Evolutionary conservation across 257 asterid genomes (phyloP).

Genomic region (Gentiana straminea): DNA sequence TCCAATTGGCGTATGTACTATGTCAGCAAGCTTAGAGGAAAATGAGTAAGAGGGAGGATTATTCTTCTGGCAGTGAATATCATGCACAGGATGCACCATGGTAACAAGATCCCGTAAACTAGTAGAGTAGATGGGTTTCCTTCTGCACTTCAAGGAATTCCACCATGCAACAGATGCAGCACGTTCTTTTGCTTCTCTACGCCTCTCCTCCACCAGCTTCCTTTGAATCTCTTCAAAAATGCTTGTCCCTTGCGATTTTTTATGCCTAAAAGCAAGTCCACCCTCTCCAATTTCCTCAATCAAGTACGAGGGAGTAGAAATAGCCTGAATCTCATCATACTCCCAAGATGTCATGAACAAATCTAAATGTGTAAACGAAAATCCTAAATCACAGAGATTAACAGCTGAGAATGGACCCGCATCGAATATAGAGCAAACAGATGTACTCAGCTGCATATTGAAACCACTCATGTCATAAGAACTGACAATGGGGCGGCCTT

Average conservation of each 20-base stretch:
- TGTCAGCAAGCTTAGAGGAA: slow-evolving; percentile 71
- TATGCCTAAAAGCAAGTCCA: slow-evolving; percentile 24
- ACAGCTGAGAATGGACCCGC: slow-evolving; percentile 50
- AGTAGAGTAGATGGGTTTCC: slow-evolving; percentile 69
- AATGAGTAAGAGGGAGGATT: slow-evolving; percentile 43
- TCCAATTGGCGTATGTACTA: slow-evolving; percentile 76
- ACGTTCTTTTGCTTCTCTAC: slow-evolving; percentile 68
- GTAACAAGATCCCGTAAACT: slow-evolving; percentile 65
- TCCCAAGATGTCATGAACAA: slow-evolving; percentile 91
- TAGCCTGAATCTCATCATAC: slow-evolving; percentile 64
- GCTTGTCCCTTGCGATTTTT: slow-evolving; percentile 36
- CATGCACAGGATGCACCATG: slow-evolving; percentile 52
- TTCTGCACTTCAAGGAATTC: slow-evolving; percentile 87
- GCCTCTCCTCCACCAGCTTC: slow-evolving; percentile 52
- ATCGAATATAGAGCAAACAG: slow-evolving; percentile 60
- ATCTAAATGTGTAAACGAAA: slow-evolving; percentile 77
- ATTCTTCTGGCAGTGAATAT: slow-evolving; percentile 38
- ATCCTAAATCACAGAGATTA: slow-evolving; percentile 68
- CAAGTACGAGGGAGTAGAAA: slow-evolving; percentile 69
- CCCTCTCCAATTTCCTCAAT: slow-evolving; percentile 49
- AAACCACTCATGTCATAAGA: slow-evolving; percentile 87
- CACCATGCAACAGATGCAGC: slow-evolving; percentile 84
- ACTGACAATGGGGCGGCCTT: slow-evolving; percentile 97
- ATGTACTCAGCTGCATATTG: slow-evolving; percentile 71
- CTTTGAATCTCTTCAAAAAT: slow-evolving; percentile 71